phyloP scores from a whole-genome alignment of 345 rosid genomes.

The Citrus medica region DNA sequence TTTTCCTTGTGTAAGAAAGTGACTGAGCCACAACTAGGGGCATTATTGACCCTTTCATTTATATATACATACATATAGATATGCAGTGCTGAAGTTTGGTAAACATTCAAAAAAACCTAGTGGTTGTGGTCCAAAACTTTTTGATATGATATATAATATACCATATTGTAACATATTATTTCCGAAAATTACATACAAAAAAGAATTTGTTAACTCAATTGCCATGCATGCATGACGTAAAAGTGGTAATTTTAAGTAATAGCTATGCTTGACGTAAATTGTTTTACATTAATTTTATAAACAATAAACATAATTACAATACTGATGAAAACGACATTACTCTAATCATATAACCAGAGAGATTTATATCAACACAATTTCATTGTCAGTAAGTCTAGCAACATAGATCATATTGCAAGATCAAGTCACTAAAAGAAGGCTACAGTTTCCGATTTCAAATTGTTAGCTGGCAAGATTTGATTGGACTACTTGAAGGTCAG shows the following conservation, averaged over 20 bases:
- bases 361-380: neutral
- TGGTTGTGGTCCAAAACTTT: neutral
- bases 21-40: neutral
- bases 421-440: neutral
- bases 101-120: neutral
- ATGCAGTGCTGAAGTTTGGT: neutral
- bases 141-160: neutral
- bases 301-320: neutral
- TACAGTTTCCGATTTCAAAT: neutral
- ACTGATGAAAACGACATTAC: neutral
- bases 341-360: neutral
- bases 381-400: neutral
- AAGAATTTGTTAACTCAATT: neutral
- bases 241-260: neutral
- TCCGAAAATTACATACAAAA: neutral
- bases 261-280: neutral
- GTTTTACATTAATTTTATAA: neutral
- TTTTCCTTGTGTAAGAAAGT: neutral
- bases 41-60: neutral
- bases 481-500: neutral
- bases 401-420: neutral
- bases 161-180: neutral
- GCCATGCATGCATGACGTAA: neutral
- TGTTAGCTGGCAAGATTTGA: neutral
- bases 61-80: neutral